phyloP scores from a whole-genome alignment of 257 asterid species.

The Solanum habrochaites region DNA sequence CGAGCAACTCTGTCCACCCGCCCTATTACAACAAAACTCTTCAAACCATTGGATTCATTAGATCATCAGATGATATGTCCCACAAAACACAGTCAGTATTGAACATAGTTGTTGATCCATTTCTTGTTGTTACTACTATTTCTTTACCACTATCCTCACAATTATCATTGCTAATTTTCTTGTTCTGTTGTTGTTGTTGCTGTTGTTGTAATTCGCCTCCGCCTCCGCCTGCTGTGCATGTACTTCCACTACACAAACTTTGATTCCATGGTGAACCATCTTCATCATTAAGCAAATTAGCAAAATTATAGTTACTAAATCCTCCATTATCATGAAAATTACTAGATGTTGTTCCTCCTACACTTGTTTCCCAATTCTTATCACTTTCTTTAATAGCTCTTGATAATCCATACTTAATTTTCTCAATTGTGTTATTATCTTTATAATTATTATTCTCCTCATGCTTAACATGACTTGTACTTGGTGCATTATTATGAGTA shows the following conservation, averaged over 20 bases:
- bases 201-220: neutral
- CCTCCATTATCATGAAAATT: neutral
- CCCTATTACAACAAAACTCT: neutral
- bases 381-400: neutral
- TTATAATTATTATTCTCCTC: constrained; percentile 33
- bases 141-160: neutral
- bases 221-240: neutral
- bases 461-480: constrained; percentile 21
- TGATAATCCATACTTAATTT: neutral
- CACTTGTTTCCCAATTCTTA: neutral
- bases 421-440: neutral
- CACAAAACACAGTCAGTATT: neutral
- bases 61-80: neutral
- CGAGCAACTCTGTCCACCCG: neutral
- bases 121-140: neutral
- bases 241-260: neutral
- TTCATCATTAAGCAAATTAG: neutral
- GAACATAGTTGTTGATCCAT: neutral
- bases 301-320: neutral
- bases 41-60: neutral
- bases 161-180: neutral
- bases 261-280: neutral
- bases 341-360: neutral
- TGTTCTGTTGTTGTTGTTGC: neutral
- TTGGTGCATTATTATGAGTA: neutral